Evolutionary conservation across 768 basidiomycete species (phyloP).

Genomic region (Punctularia strigosozonata): DNA sequence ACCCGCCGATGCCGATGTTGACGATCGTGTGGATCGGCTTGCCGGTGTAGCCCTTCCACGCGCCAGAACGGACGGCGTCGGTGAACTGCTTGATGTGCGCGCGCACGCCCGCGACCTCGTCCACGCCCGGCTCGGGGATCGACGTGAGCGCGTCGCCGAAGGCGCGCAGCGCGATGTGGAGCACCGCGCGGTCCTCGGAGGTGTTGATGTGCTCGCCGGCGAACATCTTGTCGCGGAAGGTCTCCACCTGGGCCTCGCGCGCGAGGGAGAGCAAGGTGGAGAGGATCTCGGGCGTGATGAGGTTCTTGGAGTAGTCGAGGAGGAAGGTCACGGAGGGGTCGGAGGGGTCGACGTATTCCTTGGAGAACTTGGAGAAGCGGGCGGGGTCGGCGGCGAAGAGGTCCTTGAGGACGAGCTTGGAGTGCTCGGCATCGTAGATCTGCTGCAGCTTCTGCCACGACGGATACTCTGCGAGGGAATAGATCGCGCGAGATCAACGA

Average conservation of each 20-base stretch:
- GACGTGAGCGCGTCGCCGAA: constrained; percentile 61
- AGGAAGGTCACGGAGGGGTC: constrained; percentile 72
- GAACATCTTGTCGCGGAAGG: constrained; percentile 87
- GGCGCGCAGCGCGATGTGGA: constrained; percentile 88
- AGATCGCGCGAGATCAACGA: not conserved
- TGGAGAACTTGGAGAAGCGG: constrained; percentile 81
- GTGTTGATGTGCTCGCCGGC: constrained; percentile 96
- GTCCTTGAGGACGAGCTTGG: constrained; percentile 77
- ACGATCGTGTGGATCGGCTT: constrained; percentile 91
- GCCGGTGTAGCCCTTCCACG: constrained; percentile 96
- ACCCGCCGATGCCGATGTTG: constrained; percentile 98
- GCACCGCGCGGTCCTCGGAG: constrained; percentile 92
- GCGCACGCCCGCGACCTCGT: constrained; percentile 75
- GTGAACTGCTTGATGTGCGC: constrained; percentile 88
- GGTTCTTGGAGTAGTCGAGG: constrained; percentile 94
- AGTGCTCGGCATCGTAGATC: constrained; percentile 62
- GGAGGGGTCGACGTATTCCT: constrained; percentile 53
- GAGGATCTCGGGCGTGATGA: constrained; percentile 81
- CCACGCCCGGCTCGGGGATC: constrained; percentile 73
- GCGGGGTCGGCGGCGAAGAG: constrained; percentile 84
- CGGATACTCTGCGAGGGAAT: constrained; percentile 51
- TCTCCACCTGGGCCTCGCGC: constrained; percentile 78
- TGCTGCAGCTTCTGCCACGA: constrained; percentile 87
- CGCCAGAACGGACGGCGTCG: constrained; percentile 71
- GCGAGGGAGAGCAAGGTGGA: constrained; percentile 67